phyloP scores from a whole-genome alignment of 352 stramenopile species.

The Phytophthora hibernalis region DNA sequence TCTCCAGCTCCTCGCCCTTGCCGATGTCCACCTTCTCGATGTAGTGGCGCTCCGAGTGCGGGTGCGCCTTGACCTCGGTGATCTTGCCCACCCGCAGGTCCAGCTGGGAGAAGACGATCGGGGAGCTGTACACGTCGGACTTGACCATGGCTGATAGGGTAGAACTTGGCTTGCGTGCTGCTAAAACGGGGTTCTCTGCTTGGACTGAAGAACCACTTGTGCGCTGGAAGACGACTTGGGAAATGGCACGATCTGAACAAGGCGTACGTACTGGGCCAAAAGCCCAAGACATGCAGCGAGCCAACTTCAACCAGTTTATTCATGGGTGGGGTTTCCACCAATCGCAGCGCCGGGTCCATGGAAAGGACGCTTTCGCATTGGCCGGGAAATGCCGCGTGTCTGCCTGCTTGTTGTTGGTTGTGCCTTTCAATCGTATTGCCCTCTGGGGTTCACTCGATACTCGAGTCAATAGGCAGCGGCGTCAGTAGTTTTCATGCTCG shows the following conservation, averaged over 20 bases:
- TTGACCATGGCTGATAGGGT: conserved; percentile 64
- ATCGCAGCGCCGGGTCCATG: conserved; percentile 12
- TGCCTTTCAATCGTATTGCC: conserved; percentile 16
- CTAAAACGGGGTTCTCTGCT: conserved; percentile 8
- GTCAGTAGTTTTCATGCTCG: not conserved
- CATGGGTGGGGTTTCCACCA: conserved; percentile 16
- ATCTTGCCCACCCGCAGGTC: conserved; percentile 79
- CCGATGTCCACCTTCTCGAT: conserved; percentile 80
- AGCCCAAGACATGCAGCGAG: conserved; percentile 35
- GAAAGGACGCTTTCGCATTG: conserved; percentile 24
- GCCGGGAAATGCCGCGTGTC: conserved; percentile 26
- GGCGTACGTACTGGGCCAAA: conserved; percentile 28
- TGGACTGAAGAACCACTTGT: conserved; percentile 40
- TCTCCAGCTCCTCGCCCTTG: conserved; percentile 75
- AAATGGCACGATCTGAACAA: conserved; percentile 41
- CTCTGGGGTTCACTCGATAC: no score
- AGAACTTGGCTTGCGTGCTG: conserved; percentile 9
- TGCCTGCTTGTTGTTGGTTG: conserved; percentile 12
- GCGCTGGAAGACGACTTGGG: conserved; percentile 50
- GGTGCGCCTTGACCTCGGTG: conserved; percentile 68
- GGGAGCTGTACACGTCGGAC: conserved; percentile 78
- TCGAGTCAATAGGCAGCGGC: not conserved
- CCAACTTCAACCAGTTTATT: conserved; percentile 42
- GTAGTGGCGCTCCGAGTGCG: conserved; percentile 78
- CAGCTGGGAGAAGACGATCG: conserved; percentile 73